These are phyloP conservation scores for Stephania yunnanensis DNA, from an alignment of 164 flowering plant genomes.

Conservation along the genomic window DNA sequence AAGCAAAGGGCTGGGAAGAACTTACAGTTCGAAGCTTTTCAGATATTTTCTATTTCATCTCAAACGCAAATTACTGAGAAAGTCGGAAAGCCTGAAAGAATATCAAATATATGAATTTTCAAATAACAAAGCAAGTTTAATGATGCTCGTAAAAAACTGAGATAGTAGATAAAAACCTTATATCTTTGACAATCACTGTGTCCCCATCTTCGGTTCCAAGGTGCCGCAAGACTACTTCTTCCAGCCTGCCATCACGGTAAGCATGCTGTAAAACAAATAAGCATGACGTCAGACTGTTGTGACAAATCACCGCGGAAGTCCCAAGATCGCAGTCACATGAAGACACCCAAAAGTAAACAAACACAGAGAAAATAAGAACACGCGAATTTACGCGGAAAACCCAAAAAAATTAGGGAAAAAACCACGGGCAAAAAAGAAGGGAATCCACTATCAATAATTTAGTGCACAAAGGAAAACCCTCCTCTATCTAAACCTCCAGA, in stretches of 20 bases:
- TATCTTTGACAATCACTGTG: slow-evolving; percentile 70
- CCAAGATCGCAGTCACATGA: too few species aligned
- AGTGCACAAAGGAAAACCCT: too few species aligned
- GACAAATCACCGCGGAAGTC: too few species aligned
- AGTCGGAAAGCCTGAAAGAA: slow-evolving; percentile 78
- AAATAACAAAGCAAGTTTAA: neutral
- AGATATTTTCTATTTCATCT: slow-evolving; percentile 26
- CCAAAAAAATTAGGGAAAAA: too few species aligned
- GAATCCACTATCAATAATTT: too few species aligned
- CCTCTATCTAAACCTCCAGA: too few species aligned
- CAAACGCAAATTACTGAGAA: slow-evolving; percentile 54
- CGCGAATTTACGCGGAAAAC: too few species aligned
- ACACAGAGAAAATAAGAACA: too few species aligned
- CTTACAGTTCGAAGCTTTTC: slow-evolving; percentile 24
- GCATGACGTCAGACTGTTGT: neutral
- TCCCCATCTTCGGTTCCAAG: slow-evolving; percentile 86
- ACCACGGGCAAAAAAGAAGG: too few species aligned
- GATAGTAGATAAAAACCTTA: slow-evolving; percentile 43
- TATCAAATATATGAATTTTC: neutral
- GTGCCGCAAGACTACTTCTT: slow-evolving; percentile 77
- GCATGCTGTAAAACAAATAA: slow-evolving; percentile 63
- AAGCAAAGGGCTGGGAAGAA: neutral
- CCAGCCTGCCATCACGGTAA: slow-evolving; percentile 80
- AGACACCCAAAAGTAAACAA: too few species aligned
- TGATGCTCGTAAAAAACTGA: neutral